Base-by-base conservation (phyloP, 768 basidiomycete genomes). In the Trametes cubensis region DNA sequence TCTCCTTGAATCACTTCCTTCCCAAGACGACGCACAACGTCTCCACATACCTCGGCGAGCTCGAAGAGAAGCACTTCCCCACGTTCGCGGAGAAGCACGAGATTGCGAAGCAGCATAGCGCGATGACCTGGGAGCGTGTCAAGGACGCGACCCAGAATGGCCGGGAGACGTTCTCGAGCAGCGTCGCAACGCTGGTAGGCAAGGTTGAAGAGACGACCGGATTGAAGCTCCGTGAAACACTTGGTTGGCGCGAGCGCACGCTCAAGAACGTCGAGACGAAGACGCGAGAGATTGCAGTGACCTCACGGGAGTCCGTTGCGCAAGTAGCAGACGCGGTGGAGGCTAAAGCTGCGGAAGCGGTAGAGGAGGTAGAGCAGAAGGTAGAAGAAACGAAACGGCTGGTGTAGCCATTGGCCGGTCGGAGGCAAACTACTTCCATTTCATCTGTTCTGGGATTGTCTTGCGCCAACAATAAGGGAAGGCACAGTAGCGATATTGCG, bases 1-100 rank as follows among this genome's bases (percentile, higher is more conserved):
- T 83, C 61, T 86, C 95, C 28, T 78, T 88, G 47, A 79, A 85
- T 57, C 87, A 95, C 73, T 95, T 97, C 85, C 85, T 97, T 44
- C 96, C 96, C 4, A 81, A 88, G 72, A 92, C 92, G 6, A 81
- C 89, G 2, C 67, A 74, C 58, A 95, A 95, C 70, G 74, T 95
- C 66, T 79, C 82, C 13, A 72, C 68, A 2, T 94, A 92, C 78
- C 72, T 87, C 48, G 82, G 83, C 39, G 79, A 80, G 14, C 78
- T 95, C 49, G 95, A 97, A 74, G 84, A 87, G 21, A 72, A 72
- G 2, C 85, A 93, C 72, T 77, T 86, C 68, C 95, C 95, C 1
- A 73, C 76, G 0, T 62, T 93, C 8, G 87, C 92, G 1, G 77
- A 87, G 66, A 84, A 85, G 63, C 89, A 94, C 70, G 83, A 78